These are phyloP conservation scores for Solanum commersonii DNA, from an alignment of 257 asterid genomes.

Conservation along the genomic window DNA sequence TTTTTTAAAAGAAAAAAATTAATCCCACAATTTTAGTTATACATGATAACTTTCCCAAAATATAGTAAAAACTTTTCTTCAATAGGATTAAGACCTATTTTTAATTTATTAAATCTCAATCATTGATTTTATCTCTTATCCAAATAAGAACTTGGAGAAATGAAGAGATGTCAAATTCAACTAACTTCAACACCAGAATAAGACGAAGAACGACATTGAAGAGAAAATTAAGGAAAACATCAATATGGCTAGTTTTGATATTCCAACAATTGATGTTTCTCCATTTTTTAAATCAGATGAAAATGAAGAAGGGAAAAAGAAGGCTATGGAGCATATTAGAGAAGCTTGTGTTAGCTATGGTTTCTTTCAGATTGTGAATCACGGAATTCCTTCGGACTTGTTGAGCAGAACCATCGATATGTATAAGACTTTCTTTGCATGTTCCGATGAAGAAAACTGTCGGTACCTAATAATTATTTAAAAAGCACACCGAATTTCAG, in stretches of 20 bases:
- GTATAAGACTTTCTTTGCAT: constrained; percentile 17
- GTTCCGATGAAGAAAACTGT: constrained; percentile 29
- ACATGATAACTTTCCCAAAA: too few species aligned
- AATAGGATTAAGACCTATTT: too few species aligned
- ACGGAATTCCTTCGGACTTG: constrained; percentile 27
- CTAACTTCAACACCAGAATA: neutral
- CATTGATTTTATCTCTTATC: too few species aligned
- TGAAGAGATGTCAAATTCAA: too few species aligned
- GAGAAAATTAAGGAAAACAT: neutral
- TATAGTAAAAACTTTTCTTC: too few species aligned
- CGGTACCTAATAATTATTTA: constrained; percentile 20
- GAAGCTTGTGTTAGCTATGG: constrained; percentile 29
- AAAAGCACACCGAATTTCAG: constrained; percentile 9
- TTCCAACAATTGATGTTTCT: neutral
- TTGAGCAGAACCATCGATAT: constrained; percentile 21
- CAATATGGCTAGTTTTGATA: neutral
- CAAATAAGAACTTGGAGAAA: too few species aligned
- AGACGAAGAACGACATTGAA: neutral
- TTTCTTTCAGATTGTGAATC: constrained; percentile 34
- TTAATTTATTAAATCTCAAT: too few species aligned
- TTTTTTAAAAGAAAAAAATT: too few species aligned
- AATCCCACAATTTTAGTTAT: too few species aligned
- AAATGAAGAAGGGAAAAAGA: neutral
- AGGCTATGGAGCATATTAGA: neutral
- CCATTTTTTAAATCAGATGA: neutral